These are phyloP conservation scores for Fusarium brevicatenulatum DNA, from an alignment of 2,329 filamentous ascomycete species.

Conservation along the genomic window DNA sequence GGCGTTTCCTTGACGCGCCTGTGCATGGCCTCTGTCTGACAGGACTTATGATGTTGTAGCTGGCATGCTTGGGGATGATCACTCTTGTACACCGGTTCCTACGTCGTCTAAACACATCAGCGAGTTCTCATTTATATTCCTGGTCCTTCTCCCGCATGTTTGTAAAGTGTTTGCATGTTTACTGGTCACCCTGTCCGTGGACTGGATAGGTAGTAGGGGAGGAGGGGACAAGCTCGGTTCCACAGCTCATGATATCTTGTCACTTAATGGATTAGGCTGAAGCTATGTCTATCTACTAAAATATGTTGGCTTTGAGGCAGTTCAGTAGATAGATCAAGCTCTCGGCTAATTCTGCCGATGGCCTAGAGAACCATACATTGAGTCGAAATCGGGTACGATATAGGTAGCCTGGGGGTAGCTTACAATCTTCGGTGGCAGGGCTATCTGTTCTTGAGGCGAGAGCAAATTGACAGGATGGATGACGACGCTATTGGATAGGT, in stretches of 20 bases:
- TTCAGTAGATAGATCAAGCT: neutral
- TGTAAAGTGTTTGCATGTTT: slow-evolving; percentile 5
- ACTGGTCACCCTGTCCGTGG: neutral
- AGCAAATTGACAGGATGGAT: neutral
- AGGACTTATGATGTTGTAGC: neutral
- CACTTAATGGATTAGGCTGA: neutral
- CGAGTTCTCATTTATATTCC: neutral
- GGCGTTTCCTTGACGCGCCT: neutral
- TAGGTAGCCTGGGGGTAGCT: neutral
- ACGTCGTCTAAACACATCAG: neutral
- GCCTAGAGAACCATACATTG: neutral
- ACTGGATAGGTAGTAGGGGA: neutral
- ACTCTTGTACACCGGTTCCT: neutral
- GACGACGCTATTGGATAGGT: neutral
- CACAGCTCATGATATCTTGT: neutral
- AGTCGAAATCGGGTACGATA: neutral
- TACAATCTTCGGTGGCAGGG: neutral
- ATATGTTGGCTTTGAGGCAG: neutral
- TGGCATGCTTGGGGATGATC: slow-evolving; percentile 4
- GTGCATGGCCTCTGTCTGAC: neutral
- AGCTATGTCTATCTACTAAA: neutral
- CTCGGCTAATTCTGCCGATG: neutral
- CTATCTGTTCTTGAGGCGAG: neutral
- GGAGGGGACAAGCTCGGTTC: neutral
- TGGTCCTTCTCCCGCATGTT: neutral